Evolutionary conservation across 306 rosid species (phyloP).

Genomic region (Ormosia semicastrata): DNA sequence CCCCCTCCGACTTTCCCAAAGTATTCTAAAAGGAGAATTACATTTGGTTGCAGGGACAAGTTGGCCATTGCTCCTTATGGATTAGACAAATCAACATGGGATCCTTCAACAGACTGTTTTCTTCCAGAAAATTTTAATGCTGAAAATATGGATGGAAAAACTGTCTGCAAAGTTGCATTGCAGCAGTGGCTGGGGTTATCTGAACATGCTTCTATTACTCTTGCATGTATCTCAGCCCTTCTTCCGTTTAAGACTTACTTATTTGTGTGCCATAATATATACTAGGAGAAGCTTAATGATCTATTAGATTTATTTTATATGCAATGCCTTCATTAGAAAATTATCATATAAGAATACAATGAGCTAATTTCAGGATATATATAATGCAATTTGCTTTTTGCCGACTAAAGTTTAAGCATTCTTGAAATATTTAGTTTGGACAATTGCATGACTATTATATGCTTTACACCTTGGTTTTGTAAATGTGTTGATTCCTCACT

Average conservation of each 20-base stretch:
- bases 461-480: not conserved
- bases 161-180: constrained; percentile 64
- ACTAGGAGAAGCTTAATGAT: not conserved
- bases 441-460: not conserved
- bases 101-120: constrained; percentile 71
- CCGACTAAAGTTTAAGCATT: not conserved
- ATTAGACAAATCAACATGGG: constrained; percentile 70
- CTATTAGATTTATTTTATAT: not conserved
- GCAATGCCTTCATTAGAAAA: not conserved
- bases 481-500: not conserved
- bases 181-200: constrained; percentile 58
- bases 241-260: constrained; percentile 1
- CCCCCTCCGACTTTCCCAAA: not conserved
- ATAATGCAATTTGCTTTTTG: not conserved
- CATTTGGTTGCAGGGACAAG: constrained; percentile 63
- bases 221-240: constrained; percentile 46
- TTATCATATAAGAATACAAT: not conserved
- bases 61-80: constrained; percentile 68
- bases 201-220: constrained; percentile 47
- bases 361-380: not conserved
- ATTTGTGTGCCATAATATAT: constrained; percentile 1
- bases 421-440: not conserved
- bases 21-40: constrained; percentile 23
- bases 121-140: constrained; percentile 67
- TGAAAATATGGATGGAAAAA: constrained; percentile 71